Evolutionary conservation across 257 asterid species (phyloP), one percentile per base, ranked within the genome.

Genomic region (Fraxinus americana): DNA sequence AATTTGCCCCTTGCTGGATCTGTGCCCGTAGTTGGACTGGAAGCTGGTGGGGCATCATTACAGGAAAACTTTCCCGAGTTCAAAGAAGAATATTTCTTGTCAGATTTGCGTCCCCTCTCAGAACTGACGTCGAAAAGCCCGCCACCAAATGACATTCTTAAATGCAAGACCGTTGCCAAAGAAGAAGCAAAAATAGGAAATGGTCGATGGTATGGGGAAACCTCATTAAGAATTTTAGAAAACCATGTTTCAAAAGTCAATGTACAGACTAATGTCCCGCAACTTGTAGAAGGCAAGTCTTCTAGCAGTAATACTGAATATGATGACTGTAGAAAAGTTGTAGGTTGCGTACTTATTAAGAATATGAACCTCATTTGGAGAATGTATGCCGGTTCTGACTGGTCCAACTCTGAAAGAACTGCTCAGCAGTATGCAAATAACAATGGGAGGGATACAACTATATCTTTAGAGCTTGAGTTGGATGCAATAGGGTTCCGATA

Each of bases 51-150:
- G 70, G 71, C 92, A 75, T 71, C 82, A 71, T 77, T 83, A 78
- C 86, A 87, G 43, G 96, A 84, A 68, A 88, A 81, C 41, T 65
- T 61, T 67, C 88, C 97, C 1, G 91, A 84, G 48, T 73, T 96
- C 25, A 91, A 93, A 70, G 99, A 96, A 82, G 99, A 91, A 87
- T 90, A 96, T 87, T 92, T 96, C 86, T 76, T 90, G 90, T 87
- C 95, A 1, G 96, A 89, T 78, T 84, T 93, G 41, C 83, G 89
- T 45, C 91, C 97, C 78, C 91, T 90, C 70, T 87, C 97, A 14
- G 94, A 81, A 74, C 85, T 83, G 59, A 59, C 91, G 52, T 71
- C 87, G 71, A 76, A 76, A 59, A 78, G 79, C 57, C 88, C 79
- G 75, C 79, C 93, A 63, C 80, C 94, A 21, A 57, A 76, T 66